A percentile compares a stretch with the other conserved stretches of the same genome.
Evolutionary conservation across 1,139 yeast genomes (phyloP).

Genomic region (Yamadazyma epiphylla): DNA sequence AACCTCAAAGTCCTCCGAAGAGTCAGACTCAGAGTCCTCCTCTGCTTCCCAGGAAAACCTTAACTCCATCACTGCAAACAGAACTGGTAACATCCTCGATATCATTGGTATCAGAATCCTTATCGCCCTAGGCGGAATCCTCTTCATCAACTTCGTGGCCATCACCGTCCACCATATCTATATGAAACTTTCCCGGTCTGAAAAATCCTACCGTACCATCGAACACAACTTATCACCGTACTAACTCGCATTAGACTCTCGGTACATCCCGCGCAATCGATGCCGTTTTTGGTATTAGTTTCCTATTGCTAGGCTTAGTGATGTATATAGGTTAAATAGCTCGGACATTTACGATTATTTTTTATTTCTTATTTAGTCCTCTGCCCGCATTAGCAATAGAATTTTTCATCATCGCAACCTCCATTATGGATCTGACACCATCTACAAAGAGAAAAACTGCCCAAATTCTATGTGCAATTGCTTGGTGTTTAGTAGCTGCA

Average conservation of each 20-base stretch:
- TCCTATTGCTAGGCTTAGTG: too few species aligned
- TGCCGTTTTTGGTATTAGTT: too few species aligned
- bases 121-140: conserved; percentile 28
- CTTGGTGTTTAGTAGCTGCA: conserved; percentile 87
- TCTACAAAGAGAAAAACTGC: conserved; percentile 19
- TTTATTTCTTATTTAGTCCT: too few species aligned
- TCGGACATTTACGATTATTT: too few species aligned
- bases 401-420: too few species aligned
- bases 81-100: conserved; percentile 7
- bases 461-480: conserved; percentile 56
- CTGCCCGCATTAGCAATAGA: too few species aligned
- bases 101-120: conserved; percentile 20
- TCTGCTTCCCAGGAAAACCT: neutral
- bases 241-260: too few species aligned
- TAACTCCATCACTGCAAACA: neutral
- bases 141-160: conserved; percentile 31
- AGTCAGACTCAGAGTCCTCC: too few species aligned
- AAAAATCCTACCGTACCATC: conserved; percentile 31
- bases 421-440: too few species aligned
- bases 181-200: conserved; percentile 23
- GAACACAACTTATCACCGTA: conserved; percentile 35
- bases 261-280: too few species aligned
- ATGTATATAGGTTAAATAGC: too few species aligned
- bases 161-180: conserved; percentile 35
- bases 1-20: too few species aligned